A percentile compares a stretch with the other conserved stretches of the same genome.
Conservation (phyloP, 148 eudicot species). For the Linanthus parryae region DNA sequence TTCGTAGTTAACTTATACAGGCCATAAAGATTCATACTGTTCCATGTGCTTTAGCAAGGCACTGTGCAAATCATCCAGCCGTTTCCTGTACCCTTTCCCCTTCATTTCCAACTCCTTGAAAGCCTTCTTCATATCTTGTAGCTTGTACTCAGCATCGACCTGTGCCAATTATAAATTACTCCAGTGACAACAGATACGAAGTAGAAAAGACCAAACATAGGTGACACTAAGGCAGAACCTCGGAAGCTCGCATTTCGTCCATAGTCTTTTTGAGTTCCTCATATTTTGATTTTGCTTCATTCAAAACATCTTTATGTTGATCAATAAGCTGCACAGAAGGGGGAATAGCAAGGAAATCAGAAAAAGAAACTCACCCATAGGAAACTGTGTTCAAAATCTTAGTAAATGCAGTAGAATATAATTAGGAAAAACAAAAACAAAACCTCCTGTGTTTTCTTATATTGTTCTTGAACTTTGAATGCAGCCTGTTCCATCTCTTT, state of each 20-base stretch:
- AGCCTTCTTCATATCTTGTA: constrained; percentile 80
- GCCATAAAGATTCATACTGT: constrained; percentile 50
- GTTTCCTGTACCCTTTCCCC: constrained; percentile 73
- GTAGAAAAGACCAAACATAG: neutral
- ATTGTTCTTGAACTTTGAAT: constrained; percentile 68
- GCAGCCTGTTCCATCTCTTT: constrained; percentile 84
- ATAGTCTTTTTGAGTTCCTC: constrained; percentile 67
- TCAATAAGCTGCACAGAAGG: constrained; percentile 50
- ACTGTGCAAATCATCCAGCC: constrained; percentile 65
- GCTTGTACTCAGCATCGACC: constrained; percentile 96
- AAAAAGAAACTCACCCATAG: neutral
- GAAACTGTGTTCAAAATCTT: neutral
- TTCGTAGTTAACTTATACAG: too few species aligned
- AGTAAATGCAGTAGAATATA: neutral
- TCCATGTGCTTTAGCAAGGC: constrained; percentile 71
- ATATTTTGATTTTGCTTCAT: constrained; percentile 71
- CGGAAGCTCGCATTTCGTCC: constrained; percentile 84
- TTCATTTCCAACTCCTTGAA: constrained; percentile 78
- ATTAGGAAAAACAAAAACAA: neutral
- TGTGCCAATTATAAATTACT: constrained; percentile 32
- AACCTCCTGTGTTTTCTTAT: constrained; percentile 74
- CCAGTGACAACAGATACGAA: too few species aligned
- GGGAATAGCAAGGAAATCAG: neutral
- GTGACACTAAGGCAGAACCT: constrained; percentile 32
- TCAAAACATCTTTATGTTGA: constrained; percentile 75